Evolutionary conservation across 306 rosid genomes (phyloP).

Genomic region (Corylus heterophylla): DNA sequence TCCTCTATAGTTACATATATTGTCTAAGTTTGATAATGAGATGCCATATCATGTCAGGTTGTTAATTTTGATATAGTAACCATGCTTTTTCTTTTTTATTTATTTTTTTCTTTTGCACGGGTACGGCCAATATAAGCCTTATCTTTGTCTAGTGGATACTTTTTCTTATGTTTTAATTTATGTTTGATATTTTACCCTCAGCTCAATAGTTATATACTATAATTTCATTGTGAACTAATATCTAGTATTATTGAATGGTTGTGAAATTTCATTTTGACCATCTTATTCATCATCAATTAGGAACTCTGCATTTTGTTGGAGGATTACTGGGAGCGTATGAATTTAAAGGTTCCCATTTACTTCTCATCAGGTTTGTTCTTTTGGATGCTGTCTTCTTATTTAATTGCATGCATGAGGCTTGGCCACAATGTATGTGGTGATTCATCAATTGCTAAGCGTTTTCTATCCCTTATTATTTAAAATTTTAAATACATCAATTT

Average conservation of each 20-base stretch:
- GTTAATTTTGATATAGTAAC: not conserved
- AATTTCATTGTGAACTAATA: not conserved
- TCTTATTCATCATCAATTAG: slow-evolving; percentile 38
- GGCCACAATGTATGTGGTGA: not conserved
- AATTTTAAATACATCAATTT: not conserved
- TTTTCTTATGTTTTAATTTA: not conserved
- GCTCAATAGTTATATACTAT: not conserved
- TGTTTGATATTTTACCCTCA: not conserved
- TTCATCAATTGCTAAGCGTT: not conserved
- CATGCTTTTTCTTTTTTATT: not conserved
- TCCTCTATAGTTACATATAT: not conserved
- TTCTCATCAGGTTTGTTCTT: slow-evolving; percentile 76
- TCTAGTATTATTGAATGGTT: not conserved
- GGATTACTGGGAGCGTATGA: slow-evolving; percentile 95
- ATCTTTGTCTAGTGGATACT: slow-evolving; percentile 1
- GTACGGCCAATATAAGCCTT: not conserved
- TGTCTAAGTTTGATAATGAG: not conserved
- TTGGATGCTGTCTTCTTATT: not conserved
- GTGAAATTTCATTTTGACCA: not conserved
- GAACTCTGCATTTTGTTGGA: slow-evolving; percentile 95
- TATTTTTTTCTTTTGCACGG: not conserved
- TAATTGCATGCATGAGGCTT: not conserved
- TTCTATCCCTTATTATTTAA: not conserved
- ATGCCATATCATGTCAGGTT: not conserved
- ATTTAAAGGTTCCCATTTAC: slow-evolving; percentile 88